Evolutionary conservation across 202 grass and related monocot genomes (phyloP).

Genomic region (Bolboschoenoplectus hybrid): DNA sequence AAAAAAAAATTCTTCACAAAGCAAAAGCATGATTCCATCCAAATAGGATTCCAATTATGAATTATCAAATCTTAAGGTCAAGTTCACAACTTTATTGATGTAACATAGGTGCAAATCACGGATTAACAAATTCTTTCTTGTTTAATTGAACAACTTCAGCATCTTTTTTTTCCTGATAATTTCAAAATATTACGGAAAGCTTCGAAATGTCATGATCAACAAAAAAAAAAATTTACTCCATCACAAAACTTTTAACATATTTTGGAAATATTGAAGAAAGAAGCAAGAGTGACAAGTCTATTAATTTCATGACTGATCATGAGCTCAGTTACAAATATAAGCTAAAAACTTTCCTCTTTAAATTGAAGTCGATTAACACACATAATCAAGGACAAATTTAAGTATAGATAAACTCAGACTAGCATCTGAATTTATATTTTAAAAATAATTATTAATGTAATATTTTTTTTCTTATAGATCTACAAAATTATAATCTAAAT

Average conservation of each 20-base stretch:
- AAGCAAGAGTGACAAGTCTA: not conserved
- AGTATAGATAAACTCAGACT: too few relatives aligned
- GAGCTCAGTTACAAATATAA: not conserved
- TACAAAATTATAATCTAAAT: too few relatives aligned
- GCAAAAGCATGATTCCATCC: not conserved
- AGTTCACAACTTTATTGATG: constrained; percentile 17
- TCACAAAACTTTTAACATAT: not conserved
- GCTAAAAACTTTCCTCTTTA: not conserved
- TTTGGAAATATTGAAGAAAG: constrained; percentile 15
- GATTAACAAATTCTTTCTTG: not conserved
- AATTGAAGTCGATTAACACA: not conserved
- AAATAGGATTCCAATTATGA: constrained; percentile 1
- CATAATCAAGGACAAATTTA: not conserved
- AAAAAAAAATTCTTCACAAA: not conserved
- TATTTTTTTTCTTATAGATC: too few relatives aligned
- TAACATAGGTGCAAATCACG: constrained; percentile 21
- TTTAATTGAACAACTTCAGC: constrained; percentile 10
- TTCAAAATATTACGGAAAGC: not conserved
- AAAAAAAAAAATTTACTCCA: not conserved
- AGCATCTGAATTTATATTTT: too few relatives aligned
- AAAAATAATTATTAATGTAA: too few relatives aligned
- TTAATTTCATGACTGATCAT: not conserved
- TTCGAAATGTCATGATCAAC: not conserved
- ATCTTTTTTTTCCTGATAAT: not conserved
- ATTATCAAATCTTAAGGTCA: not conserved